A percentile compares a stretch with the other conserved stretches of the same genome.
phyloP scores from a whole-genome alignment of 768 basidiomycete genomes.

The Hypholoma sublateritium region DNA sequence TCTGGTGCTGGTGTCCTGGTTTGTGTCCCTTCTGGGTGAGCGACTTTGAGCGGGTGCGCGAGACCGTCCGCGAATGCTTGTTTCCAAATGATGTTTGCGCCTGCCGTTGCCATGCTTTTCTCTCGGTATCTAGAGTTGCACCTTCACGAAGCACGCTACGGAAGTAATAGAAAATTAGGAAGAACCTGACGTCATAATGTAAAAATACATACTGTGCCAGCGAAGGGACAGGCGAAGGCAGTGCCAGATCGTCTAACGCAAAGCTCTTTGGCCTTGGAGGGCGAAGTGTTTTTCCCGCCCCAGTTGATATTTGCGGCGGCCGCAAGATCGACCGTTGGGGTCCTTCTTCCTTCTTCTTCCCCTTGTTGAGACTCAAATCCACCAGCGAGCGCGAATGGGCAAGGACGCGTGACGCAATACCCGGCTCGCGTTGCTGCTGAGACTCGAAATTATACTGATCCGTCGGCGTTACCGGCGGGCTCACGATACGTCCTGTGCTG shows the following conservation, averaged over 20 bases:
- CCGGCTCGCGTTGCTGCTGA: conserved; percentile 21
- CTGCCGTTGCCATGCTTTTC: conserved; percentile 64
- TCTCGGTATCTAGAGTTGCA: conserved; percentile 57
- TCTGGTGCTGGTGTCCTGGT: conserved; percentile 22
- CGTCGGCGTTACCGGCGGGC: conserved; percentile 50
- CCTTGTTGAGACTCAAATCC: conserved; percentile 26
- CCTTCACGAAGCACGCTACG: conserved; percentile 69
- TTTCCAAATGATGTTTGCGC: conserved; percentile 67
- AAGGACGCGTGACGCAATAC: conserved; percentile 44
- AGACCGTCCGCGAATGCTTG: conserved; percentile 58
- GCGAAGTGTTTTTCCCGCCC: neutral
- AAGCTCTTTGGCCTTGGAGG: conserved; percentile 56
- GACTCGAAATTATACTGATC: conserved; percentile 17
- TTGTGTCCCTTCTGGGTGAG: conserved; percentile 37
- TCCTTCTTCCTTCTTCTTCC: conserved; percentile 9
- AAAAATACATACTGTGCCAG: conserved; percentile 42
- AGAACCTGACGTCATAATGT: conserved; percentile 2
- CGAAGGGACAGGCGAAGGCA: conserved; percentile 61
- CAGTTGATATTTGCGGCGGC: neutral
- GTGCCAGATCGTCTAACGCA: conserved; percentile 56
- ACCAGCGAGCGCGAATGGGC: conserved; percentile 48
- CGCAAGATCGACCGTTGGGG: neutral
- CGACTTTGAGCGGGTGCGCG: conserved; percentile 63
- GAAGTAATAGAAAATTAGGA: conserved; percentile 3
- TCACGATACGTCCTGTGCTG: conserved; percentile 32